These are phyloP conservation scores for Pleurozium schreberi DNA, from an alignment of 225 moss, liverwort and hornwort species.

Conservation along the genomic window DNA sequence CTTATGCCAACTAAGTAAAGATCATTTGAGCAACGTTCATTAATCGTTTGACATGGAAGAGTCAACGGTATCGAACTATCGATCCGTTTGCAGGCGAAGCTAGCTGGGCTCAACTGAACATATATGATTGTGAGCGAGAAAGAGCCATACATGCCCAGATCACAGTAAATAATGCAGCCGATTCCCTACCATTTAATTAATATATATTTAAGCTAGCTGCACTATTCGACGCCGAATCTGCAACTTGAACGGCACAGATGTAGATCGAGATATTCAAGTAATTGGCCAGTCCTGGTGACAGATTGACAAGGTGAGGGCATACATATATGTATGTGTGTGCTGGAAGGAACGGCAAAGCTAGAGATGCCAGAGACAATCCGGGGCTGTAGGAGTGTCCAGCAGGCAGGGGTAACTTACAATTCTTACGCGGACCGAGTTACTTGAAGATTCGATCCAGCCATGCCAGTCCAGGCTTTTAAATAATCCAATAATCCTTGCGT, in stretches of 20 bases:
- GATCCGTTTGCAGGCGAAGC: background rate
- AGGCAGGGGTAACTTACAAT: background rate
- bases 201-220: no score
- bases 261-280: background rate
- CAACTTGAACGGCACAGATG: background rate
- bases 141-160: background rate
- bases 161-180: background rate
- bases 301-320: background rate
- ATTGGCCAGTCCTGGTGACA: no score
- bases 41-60: background rate
- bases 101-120: background rate
- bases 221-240: background rate
- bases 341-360: background rate
- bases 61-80: background rate
- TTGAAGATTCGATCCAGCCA: background rate
- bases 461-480: background rate
- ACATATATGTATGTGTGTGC: background rate
- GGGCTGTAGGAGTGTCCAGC: background rate
- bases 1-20: background rate
- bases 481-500: background rate
- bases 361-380: background rate
- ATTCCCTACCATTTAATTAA: no score
- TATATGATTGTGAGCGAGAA: background rate
- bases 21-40: background rate
- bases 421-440: no score